Base-by-base conservation (phyloP, 352 stramenopile genomes). In the Saprolegnia parasitica region DNA sequence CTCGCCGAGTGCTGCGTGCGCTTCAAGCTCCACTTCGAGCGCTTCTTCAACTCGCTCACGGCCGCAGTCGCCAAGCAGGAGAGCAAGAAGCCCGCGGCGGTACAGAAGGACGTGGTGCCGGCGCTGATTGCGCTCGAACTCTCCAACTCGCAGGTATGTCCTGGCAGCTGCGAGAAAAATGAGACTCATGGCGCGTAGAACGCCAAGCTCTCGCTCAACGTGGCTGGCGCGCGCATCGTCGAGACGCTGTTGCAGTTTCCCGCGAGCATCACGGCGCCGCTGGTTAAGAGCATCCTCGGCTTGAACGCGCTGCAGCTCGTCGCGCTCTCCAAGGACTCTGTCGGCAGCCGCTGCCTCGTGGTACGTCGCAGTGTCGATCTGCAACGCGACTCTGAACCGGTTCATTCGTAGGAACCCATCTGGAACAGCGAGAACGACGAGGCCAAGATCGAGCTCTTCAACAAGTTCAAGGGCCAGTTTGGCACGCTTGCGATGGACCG, bases 191-290 rank as follows among this genome's bases (percentile, higher is more conserved):
- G 76, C 42, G 74, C 65, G 16, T 81, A 68, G 35, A 76, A 78
- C 29, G 50, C 52, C 18, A 89, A 90, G 66, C 67, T 91, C 24
- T 79, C 89, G 26, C 64, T 93, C 46, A 91, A 93, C 55, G 83
- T 91, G 37, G 81, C 90, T 74, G 84, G 86, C 24, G 86, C 86
- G 20, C 87, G 87, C 54, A 87, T 93, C 71, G 73, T 93, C 16
- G 76, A 81, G 57, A 81, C 90, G 68, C 62, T 91, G 52, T 74
- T 90, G 70, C 73, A 88, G 71, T 87, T 91, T 9, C 78, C 85
- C 47, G 75, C 82, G 52, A 76, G 56, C 37, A 74, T 83, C 9
- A 83, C 76, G 65, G 58, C 86, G 63, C 67, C 73, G 50, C 47
- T 72, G 15, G 90, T 88, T 68, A 72, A 81, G 39, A 81, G 80